Conservation (phyloP, 345 rosid species). For the Linum tenue region DNA sequence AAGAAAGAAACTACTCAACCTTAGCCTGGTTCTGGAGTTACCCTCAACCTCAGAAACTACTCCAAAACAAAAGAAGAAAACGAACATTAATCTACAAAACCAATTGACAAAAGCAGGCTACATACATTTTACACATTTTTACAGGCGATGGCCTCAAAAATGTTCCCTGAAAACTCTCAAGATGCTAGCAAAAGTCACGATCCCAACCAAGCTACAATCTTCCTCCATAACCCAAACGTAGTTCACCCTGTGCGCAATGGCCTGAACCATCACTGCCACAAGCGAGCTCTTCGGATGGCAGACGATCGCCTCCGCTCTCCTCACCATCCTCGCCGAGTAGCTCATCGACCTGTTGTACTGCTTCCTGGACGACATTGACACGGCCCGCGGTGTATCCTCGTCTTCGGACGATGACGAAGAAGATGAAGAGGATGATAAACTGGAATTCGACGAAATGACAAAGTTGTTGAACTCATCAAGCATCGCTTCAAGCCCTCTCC, state of each 20-base stretch:
- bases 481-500: constrained; percentile 38
- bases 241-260: constrained; percentile 66
- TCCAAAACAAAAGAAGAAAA: too few species aligned
- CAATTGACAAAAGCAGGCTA: too few species aligned
- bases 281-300: constrained; percentile 70
- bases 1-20: too few species aligned
- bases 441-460: constrained; percentile 9
- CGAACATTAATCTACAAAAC: too few species aligned
- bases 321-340: constrained; percentile 60
- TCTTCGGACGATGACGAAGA: constrained; percentile 45
- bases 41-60: too few species aligned
- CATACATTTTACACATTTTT: not conserved
- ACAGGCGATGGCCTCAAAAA: constrained; percentile 22
- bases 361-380: constrained; percentile 23
- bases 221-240: constrained; percentile 82
- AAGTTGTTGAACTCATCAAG: constrained; percentile 36
- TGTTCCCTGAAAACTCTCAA: constrained; percentile 58
- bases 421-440: constrained; percentile 17
- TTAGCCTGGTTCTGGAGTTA: too few species aligned
- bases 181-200: constrained; percentile 63
- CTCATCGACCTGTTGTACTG: constrained; percentile 45
- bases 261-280: constrained; percentile 87
- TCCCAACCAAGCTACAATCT: constrained; percentile 65
- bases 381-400: constrained; percentile 39
- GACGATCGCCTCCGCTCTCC: constrained; percentile 71